Percentiles rank a stretch among this genome's conserved stretches.
These are phyloP conservation scores for Escallonia herrerae DNA, from an alignment of 129 eudicot species.

Conservation along the genomic window DNA sequence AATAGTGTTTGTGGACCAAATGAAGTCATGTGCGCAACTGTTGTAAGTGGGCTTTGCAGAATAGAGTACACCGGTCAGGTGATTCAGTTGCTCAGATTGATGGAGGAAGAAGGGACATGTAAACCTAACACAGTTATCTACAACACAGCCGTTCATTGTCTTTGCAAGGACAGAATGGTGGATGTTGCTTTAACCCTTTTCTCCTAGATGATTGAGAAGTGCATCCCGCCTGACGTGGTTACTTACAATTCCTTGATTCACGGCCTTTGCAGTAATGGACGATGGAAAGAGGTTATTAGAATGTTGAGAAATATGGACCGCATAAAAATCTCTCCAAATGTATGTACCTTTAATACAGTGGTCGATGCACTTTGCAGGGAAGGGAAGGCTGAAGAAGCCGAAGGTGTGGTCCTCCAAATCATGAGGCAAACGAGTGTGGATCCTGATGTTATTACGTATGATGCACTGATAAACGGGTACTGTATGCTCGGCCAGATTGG, in stretches of 20 bases:
- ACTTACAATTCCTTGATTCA: neutral
- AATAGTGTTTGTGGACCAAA: conserved; percentile 14
- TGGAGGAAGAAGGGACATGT: neutral
- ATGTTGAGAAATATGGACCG: neutral
- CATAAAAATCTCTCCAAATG: neutral
- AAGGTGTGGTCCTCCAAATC: neutral
- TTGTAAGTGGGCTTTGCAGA: conserved; percentile 28
- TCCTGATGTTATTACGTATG: neutral
- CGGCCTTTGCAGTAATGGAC: neutral
- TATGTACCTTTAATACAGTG: neutral
- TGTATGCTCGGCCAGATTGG: neutral
- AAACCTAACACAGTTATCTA: neutral
- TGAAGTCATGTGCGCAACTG: neutral
- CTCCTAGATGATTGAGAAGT: neutral
- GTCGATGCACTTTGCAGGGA: neutral
- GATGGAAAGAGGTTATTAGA: conserved; percentile 1
- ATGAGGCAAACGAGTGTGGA: neutral
- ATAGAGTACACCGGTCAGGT: neutral
- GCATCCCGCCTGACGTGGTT: neutral
- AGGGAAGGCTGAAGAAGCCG: conserved; percentile 5
- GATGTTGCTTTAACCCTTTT: conserved; percentile 6
- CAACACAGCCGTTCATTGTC: neutral
- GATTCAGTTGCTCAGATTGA: neutral
- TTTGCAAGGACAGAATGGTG: neutral
- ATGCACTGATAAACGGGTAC: conserved; percentile 1